Evolutionary conservation across 2,329 filamentous ascomycete species (phyloP), one percentile per base, ranked within the genome.

Genomic region (Alternaria hordeiaustralica): DNA sequence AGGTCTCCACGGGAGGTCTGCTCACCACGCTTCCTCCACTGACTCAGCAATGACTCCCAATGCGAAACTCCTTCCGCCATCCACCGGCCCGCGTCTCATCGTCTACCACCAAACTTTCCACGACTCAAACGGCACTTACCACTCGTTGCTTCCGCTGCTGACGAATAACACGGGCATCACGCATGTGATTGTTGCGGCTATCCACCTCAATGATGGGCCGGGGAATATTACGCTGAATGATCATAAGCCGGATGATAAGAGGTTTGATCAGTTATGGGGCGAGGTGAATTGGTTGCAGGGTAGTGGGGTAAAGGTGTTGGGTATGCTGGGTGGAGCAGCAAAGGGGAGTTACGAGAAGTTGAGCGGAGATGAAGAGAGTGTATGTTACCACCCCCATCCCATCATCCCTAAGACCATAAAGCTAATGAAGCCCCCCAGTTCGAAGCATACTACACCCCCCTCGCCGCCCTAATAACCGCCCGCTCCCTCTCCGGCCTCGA

Each of bases 311-410:
- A 93, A 91, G 72, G 88, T 97, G 12, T 85, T 97, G 76, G 92
- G 88, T 58, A 96, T 97, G 92, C 84, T 97, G 2, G 94, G 94
- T 43, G 94, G 94, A 15, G 93, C 94, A 3, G 93, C 93, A 0
- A 86, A 87, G 63, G 94, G 94, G 11, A 91, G 89, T 12, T 97
- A 87, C 75, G 82, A 84, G 53, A 84, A 87, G 59, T 63, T 81
- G 23, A 68, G 75, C 30, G 78, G 78, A 2, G 69, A 71, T 9
- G 77, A 78, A 5, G 75, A 78, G 63, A 72, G 64, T 46, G 77
- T 79, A 73, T 15, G 70, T 50, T 13, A 23, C 4, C n/a, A 33
- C 15, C 21, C 30, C 33, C 20, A 20, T 67, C 23, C 11, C 13
- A 6, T 20, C 20, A 36, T n/a, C n/a, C 15, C 8, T 12, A 18